Conservation (phyloP, 352 stramenopile genomes). For the Phytophthora pisi region DNA sequence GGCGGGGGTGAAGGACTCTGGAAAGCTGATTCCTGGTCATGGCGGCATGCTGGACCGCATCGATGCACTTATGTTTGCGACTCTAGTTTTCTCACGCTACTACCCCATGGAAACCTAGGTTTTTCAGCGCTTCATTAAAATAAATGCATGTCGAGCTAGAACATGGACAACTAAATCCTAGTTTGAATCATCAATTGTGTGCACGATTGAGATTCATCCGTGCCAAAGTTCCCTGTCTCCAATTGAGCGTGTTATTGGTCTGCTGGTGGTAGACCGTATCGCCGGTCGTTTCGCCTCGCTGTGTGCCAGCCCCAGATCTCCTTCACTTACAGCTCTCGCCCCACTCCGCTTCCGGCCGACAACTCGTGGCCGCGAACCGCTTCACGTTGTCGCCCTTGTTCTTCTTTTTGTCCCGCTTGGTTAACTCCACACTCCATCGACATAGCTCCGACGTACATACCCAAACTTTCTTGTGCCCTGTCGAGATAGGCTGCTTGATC, state of each 20-base stretch:
- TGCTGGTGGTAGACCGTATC: neutral
- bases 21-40: slow-evolving; percentile 94
- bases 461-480: no score
- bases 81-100: slow-evolving; percentile 61
- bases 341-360: neutral
- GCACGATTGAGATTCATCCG: neutral
- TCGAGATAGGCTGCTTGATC: no score
- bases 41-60: slow-evolving; percentile 95
- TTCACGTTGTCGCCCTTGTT: no score
- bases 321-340: neutral
- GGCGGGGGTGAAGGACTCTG: slow-evolving; percentile 95
- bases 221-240: neutral
- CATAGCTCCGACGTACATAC: no score
- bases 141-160: no score
- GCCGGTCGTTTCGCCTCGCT: neutral
- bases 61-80: slow-evolving; percentile 94
- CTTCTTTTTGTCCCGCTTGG: no score
- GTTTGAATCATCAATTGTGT: no score
- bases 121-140: no score
- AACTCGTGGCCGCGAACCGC: neutral
- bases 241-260: neutral
- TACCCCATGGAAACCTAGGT: slow-evolving; percentile 13
- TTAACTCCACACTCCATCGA: no score
- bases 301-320: neutral
- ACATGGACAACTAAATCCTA: no score